Evolutionary conservation across 2,329 filamentous ascomycete genomes (phyloP).

Genomic region (Neopestalotiopsis clavispora): DNA sequence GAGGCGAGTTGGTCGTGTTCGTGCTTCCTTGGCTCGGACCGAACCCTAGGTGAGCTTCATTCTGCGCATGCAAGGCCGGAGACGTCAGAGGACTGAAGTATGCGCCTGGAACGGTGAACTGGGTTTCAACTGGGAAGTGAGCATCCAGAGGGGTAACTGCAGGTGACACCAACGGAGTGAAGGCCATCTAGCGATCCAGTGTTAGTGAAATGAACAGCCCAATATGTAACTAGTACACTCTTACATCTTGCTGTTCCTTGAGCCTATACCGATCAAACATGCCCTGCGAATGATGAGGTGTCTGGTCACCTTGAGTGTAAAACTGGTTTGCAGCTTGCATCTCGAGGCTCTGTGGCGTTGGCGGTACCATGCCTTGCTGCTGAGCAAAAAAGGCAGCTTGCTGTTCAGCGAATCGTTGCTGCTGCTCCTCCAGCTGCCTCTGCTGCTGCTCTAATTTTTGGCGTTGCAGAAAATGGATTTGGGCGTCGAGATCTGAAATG

Average conservation of each 20-base stretch:
- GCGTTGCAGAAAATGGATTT: constrained; percentile 69
- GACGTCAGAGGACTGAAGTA: constrained; percentile 87
- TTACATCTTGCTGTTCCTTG: constrained; percentile 72
- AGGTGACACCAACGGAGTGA: constrained; percentile 83
- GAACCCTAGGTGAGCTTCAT: constrained; percentile 52
- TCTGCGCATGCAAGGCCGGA: constrained; percentile 77
- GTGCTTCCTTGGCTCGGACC: constrained; percentile 46
- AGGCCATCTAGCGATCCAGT: constrained; percentile 62
- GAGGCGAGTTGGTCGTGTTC: constrained; percentile 57
- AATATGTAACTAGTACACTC: constrained; percentile 30
- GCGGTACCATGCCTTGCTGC: constrained; percentile 67
- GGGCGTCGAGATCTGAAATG: constrained; percentile 65
- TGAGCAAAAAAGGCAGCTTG: constrained; percentile 57
- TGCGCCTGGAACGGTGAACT: constrained; percentile 68
- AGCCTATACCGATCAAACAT: constrained; percentile 70
- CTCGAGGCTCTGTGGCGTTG: constrained; percentile 81
- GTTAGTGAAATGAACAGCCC: background rate
- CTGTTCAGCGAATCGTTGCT: constrained; percentile 45
- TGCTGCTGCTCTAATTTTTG: constrained; percentile 67
- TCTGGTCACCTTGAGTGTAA: constrained; percentile 62
- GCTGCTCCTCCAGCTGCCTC: constrained; percentile 62
- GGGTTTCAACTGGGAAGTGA: constrained; percentile 65
- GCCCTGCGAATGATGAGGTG: constrained; percentile 57
- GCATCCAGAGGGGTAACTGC: constrained; percentile 80
- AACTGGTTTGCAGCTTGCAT: constrained; percentile 68